Evolutionary conservation across 1,139 yeast species (phyloP), one percentile per base, ranked within the genome.

Genomic region (Taiozyma sp.): DNA sequence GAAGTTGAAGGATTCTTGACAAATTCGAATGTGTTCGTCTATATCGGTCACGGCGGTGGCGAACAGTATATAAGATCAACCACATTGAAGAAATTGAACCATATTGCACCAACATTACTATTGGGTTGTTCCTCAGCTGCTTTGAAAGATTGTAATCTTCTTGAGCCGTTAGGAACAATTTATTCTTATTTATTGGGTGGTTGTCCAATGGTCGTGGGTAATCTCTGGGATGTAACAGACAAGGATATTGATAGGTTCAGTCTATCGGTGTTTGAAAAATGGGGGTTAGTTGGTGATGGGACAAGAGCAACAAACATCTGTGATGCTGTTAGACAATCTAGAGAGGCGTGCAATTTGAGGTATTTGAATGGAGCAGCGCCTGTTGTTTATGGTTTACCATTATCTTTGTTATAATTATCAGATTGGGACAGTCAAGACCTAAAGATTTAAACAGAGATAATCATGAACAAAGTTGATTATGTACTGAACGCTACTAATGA

Each of bases 221-320:
- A 89, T 62, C 69, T 93, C 56, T 93, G 99, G 99, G 97, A 90
- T 67, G 98, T 93, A 6, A 93, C 98, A 0, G 99, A 93, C 66
- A 90, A 88, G 60, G 99, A 93, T 65, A 88, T 90, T 50, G 98
- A 93, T 67, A 76, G 75, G 59, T 89, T 90, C 60, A 85, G 90
- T 44, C 55, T 75, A 13, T 70, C 78, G 1, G 67, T 86, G 41
- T 76, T 89, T 58, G 76, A 76, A 13, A 71, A 74, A 52, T 83
- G 90, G 81, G 90, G 91, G 0, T 68, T 85, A 29, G 63, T 74
- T 16, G 60, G 57, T 16, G 53, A 51, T 13, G 50, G 48, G 22
- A 39, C 44, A 16, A 53, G 47, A 2, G 51, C 55, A 24, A 54
- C 50, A 45, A 68, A 68, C 32, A 69, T 80, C 3, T 71, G 80